Conservation (phyloP, 2,329 filamentous ascomycete genomes). For the Thermochaetoides dissita region DNA sequence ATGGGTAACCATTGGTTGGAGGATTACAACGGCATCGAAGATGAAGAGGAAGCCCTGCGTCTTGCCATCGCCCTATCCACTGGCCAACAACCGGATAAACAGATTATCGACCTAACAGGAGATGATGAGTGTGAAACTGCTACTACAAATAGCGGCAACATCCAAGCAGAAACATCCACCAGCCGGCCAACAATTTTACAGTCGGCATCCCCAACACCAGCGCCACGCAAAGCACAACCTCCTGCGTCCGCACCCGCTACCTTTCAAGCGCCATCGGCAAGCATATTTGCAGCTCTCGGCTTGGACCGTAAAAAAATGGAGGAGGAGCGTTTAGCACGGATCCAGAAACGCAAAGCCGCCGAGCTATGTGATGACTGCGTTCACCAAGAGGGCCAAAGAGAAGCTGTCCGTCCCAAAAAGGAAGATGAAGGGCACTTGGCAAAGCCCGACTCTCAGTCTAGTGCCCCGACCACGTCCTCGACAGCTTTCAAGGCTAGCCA, state of each 20-base stretch:
- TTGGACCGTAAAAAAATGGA: constrained; percentile 77
- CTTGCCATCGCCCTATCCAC: constrained; percentile 48
- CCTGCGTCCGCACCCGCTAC: background rate
- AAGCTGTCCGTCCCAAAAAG: too few species aligned
- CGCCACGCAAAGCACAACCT: background rate
- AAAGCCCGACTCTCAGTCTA: too few species aligned
- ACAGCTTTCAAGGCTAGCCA: background rate
- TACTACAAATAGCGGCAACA: background rate
- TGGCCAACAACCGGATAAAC: constrained; percentile 16
- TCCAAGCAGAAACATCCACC: too few species aligned
- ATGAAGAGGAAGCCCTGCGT: constrained; percentile 46
- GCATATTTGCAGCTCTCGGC: constrained; percentile 28
- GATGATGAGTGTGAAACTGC: constrained; percentile 7
- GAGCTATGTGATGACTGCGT: constrained; percentile 1
- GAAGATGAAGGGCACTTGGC: too few species aligned
- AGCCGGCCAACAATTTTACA: background rate
- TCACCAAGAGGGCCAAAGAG: too few species aligned
- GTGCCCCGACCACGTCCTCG: background rate
- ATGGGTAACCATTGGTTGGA: constrained; percentile 14
- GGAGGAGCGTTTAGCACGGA: constrained; percentile 59
- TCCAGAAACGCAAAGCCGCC: constrained; percentile 37
- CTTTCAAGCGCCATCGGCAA: background rate
- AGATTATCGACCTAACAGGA: constrained; percentile 14
- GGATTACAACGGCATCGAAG: constrained; percentile 22
- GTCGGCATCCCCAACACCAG: background rate